Evolutionary conservation across 768 basidiomycete species (phyloP), one percentile per base, ranked within the genome.

Genomic region (Mycena chlorophos): DNA sequence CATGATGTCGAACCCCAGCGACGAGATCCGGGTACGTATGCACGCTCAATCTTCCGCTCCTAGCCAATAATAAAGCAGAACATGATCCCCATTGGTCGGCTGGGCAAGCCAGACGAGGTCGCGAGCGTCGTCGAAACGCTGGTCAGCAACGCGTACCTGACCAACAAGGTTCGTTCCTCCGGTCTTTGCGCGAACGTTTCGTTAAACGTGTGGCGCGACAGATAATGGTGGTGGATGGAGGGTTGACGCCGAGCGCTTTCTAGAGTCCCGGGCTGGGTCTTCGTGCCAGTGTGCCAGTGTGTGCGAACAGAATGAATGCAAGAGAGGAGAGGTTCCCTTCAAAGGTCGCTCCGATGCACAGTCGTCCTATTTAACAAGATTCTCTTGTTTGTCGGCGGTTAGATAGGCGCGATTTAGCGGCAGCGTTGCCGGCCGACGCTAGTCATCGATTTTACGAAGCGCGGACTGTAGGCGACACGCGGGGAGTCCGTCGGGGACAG

Each of bases 121-220:
- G 76, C 81, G 2, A 75, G 75, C 22, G 68, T 81, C n/a, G 78
- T 82, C 10, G 75, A 79, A 58, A 67, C 79, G 65, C 69, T 82
- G 3, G 77, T 75, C 4, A 73, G 69, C 3, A 84, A 83, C 61
- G 72, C 68, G 14, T 84, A 83, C 48, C 79, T 83, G 76, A 82
- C 81, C 19, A 81, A 83, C 68, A 83, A 83, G 75, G 81, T 78
- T 49, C 17, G 58, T 37, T 17, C 6, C 20, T 46, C n/a, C 28
- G 20, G 22, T 5, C 16, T 69, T 46, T 39, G 4, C 16, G 45
- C 23, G 19, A 23, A 5, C 19, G n/a, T 25, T 30, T 4, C 27
- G 6, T 28, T 23, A 51, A 49, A 39, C 49, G 16, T 26, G 23
- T 30, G 2, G 25, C n/a, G 10, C 10, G 31, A 12, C 46, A 81